Evolutionary conservation across 2,329 filamentous ascomycete genomes (phyloP), one percentile per base, ranked within the genome.

Genomic region (Fusarium stilboides): DNA sequence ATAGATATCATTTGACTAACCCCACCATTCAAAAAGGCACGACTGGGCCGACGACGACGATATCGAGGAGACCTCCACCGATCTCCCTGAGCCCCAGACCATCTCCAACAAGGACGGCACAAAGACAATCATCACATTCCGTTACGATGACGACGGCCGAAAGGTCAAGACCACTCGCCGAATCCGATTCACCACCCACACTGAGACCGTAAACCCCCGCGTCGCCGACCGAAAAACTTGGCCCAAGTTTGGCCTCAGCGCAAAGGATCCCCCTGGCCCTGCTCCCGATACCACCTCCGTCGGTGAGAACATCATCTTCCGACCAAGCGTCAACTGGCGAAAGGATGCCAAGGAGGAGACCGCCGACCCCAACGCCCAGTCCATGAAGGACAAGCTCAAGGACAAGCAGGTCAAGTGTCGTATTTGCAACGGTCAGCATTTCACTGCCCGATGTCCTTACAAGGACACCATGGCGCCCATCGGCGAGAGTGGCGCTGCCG

Each of bases 361-460:
- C 83, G 88, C 89, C 78, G 89, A 90, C 76, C 83, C 87, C 77
- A 92, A 93, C 81, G 90, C 91, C 76, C 89, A 92, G 83, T 87
- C 86, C 76, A 88, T 92, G 84, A 92, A 92, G 84, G 89, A 91
- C 79, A 91, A 93, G 85, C 87, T 98, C 78, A 97, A 96, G 89
- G 94, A 98, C 86, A 97, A 98, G 89, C 97, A 98, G 86, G 97
- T 99, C 87, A 98, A 98, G 89, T 99, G 96, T 84, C 92, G 96
- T 88, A 98, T 99, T 80, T 99, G 96, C 86, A 93, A 91, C 80
- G 96, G 95, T 79, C 96, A 99, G 87, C 96, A 99, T 89, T 99
- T 98, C 87, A 99, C 96, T 42, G 95, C 95, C 74, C 92, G 96
- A 81, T 99, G 96, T 89, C 96, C 96, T 36, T 99, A 97, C 91